Conservation (phyloP, 148 eudicot species). For the Rhododendron ovatum region DNA sequence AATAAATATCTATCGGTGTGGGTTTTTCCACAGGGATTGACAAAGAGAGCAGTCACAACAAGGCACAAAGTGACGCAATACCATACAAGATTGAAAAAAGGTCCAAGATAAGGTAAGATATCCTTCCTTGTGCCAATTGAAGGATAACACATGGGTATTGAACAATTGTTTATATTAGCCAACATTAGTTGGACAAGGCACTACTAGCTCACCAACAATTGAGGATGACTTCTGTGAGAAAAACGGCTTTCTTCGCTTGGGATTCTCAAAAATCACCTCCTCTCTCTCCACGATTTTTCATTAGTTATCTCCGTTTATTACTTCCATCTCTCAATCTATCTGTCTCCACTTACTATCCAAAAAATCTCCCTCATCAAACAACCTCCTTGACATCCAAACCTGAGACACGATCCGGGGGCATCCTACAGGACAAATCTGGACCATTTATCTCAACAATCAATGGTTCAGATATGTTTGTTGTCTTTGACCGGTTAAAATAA, state of each 20-base stretch:
- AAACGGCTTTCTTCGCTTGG: background rate
- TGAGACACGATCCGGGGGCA: no score
- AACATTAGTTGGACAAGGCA: background rate
- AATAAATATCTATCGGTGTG: background rate
- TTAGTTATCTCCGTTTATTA: no score
- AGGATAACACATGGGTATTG: background rate
- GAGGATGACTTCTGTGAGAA: background rate
- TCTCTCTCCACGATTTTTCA: background rate
- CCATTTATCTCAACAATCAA: no score
- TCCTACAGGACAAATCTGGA: no score
- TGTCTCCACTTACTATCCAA: no score
- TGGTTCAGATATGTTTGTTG: no score
- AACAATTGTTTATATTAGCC: background rate
- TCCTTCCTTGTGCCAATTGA: background rate
- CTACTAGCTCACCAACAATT: background rate
- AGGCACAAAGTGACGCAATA: background rate
- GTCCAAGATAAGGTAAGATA: background rate
- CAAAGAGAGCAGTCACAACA: background rate
- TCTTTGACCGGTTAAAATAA: no score
- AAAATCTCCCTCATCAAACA: no score
- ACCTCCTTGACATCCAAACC: no score
- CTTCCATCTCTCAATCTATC: no score
- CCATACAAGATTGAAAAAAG: background rate
- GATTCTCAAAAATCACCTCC: background rate
- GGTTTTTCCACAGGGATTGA: background rate